phyloP scores from a whole-genome alignment of 352 stramenopile genomes.

The Pythium phragmiticola region DNA sequence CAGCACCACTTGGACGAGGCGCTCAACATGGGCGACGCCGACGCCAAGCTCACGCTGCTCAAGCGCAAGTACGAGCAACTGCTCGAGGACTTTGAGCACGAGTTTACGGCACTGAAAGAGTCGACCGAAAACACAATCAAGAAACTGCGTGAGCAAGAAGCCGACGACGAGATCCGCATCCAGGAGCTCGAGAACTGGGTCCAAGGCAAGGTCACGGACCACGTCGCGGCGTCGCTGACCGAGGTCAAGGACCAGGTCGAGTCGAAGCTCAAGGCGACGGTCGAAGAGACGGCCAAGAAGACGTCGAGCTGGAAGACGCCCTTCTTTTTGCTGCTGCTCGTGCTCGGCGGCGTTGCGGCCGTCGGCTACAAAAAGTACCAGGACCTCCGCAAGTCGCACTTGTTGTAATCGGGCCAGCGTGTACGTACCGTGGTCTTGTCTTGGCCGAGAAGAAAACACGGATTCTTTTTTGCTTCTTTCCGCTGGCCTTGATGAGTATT shows the following conservation, averaged over 20 bases:
- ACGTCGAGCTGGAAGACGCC: slow-evolving; percentile 79
- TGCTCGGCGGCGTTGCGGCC: slow-evolving; percentile 55
- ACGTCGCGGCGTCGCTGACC: slow-evolving; percentile 51
- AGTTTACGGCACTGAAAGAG: slow-evolving; percentile 83
- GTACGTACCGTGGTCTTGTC: background rate
- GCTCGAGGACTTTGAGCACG: slow-evolving; percentile 83
- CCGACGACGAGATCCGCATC: slow-evolving; percentile 69
- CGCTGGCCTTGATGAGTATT: background rate
- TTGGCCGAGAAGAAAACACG: background rate
- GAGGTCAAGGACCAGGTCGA: slow-evolving; percentile 69
- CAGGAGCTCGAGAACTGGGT: slow-evolving; percentile 68
- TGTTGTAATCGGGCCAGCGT: slow-evolving; percentile 45
- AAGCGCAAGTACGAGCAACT: slow-evolving; percentile 81
- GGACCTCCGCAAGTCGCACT: slow-evolving; percentile 84
- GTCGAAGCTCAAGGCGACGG: slow-evolving; percentile 62
- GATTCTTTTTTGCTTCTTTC: background rate
- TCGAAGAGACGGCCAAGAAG: slow-evolving; percentile 72
- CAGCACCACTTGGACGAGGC: slow-evolving; percentile 48
- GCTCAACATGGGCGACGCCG: slow-evolving; percentile 51
- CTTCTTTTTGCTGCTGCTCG: slow-evolving; percentile 77
- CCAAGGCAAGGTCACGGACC: slow-evolving; percentile 55
- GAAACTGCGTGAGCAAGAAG: slow-evolving; percentile 73
- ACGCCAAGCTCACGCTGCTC: slow-evolving; percentile 61
- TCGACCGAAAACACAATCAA: slow-evolving; percentile 80
- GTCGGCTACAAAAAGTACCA: slow-evolving; percentile 87